Percentiles rank a stretch among this genome's conserved stretches.
phyloP scores from a whole-genome alignment of 768 basidiomycete species.

The Termitomyces sp. region DNA sequence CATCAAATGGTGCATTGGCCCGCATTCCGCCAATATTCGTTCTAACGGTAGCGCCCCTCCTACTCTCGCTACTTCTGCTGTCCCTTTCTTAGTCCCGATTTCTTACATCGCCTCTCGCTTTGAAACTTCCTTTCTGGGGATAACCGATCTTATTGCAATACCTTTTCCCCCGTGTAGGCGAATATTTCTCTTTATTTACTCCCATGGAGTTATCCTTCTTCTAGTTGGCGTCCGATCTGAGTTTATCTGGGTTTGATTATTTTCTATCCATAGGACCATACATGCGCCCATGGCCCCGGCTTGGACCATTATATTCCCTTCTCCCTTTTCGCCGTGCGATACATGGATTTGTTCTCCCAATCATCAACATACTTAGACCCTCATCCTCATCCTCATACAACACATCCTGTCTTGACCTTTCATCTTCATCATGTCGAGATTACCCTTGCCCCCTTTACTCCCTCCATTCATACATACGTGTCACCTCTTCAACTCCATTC shows the following conservation, averaged over 20 bases:
- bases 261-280: no score
- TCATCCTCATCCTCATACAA: neutral
- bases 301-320: neutral
- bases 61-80: neutral
- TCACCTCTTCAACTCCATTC: neutral
- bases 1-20: slow-evolving; percentile 6
- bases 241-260: no score
- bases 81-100: slow-evolving; percentile 6
- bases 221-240: neutral
- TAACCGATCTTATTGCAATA: slow-evolving; percentile 24
- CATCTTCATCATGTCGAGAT: neutral
- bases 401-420: neutral
- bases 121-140: neutral
- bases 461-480: neutral
- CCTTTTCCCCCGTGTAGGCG: slow-evolving; percentile 3
- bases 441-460: neutral
- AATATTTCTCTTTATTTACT: neutral
- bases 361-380: neutral
- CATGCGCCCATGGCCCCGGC: neutral
- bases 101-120: neutral
- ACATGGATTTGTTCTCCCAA: neutral
- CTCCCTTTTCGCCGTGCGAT: neutral
- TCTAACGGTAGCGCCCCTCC: neutral
- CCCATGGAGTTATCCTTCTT: neutral
- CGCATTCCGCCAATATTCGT: neutral